Percentiles rank a stretch among this genome's conserved stretches.
Conservation (phyloP, 371 early-diverging fungal genomes). For the Apophysomyces ossiformis region DNA sequence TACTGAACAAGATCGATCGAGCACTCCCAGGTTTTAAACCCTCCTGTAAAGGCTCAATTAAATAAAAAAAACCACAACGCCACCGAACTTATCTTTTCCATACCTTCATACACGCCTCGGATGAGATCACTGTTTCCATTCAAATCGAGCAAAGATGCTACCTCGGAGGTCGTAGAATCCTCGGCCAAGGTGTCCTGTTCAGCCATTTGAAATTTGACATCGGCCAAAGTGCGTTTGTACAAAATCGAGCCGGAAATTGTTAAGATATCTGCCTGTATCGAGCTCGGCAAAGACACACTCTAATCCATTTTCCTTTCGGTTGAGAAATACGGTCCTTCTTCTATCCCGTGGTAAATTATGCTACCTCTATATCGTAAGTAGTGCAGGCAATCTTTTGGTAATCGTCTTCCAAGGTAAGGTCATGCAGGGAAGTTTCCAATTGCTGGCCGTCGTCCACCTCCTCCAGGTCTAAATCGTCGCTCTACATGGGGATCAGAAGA, state of each 20-base stretch:
- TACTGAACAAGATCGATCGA: constrained; percentile 82
- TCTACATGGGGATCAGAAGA: constrained; percentile 28
- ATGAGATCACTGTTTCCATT: constrained; percentile 79
- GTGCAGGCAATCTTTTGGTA: constrained; percentile 30
- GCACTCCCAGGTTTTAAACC: constrained; percentile 97
- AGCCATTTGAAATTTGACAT: constrained; percentile 84
- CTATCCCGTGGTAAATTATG: background rate
- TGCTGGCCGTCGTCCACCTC: constrained; percentile 48
- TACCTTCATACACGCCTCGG: constrained; percentile 87
- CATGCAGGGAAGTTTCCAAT: constrained; percentile 45
- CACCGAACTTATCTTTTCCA: background rate
- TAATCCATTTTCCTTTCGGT: background rate
- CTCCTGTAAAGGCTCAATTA: constrained; percentile 47
- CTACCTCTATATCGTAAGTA: constrained; percentile 44
- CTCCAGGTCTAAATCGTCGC: constrained; percentile 61
- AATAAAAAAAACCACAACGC: background rate
- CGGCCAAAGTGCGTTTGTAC: constrained; percentile 74
- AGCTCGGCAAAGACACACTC: constrained; percentile 26
- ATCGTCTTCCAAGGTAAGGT: constrained; percentile 42
- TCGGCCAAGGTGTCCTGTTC: constrained; percentile 69
- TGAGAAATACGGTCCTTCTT: background rate
- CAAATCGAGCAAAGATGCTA: constrained; percentile 55
- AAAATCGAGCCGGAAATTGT: constrained; percentile 31
- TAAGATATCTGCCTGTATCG: constrained; percentile 47
- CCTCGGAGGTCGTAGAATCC: constrained; percentile 34